Base-by-base conservation (phyloP, 1,284 basidiomycete species). In the Vanrija sp. region DNA sequence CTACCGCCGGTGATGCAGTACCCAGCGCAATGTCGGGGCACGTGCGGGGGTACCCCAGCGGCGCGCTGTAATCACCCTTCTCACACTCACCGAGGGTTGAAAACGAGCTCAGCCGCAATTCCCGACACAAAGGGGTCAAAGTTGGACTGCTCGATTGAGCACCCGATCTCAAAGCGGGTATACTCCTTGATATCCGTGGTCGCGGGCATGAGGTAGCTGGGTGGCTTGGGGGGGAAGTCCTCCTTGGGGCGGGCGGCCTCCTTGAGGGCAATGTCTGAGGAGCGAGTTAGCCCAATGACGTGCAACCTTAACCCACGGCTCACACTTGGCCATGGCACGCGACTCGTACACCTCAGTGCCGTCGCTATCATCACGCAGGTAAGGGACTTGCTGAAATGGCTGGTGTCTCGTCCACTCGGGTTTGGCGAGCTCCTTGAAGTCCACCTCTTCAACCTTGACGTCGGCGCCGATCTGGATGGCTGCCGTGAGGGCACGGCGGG, bases 381-480 rank as follows among this genome's bases (percentile, higher is more conserved):
- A 85, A 2, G 85, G 86, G 58, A 87, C 70, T 67, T 84, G 83
- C 18, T 84, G 85, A 62, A 87, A 87, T 0, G 86, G 85, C 60
- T 87, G 85, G 23, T 77, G 68, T 26, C 66, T 68, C 21, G 79
- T 16, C 75, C 72, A 81, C n/a, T 68, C 78, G 0, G 79, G 62
- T 0, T 65, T 15, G 67, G 84, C 84, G 54, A 85, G 80, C 61
- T 81, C 80, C 70, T 43, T 38, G 49, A 63, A 66, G 1, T 58
- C 60, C 51, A 53, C 26, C 43, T 38, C n/a, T 10, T 62, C 51
- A 55, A 72, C 50, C 38, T 65, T 64, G 60, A 71, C 55, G 12
- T 19, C 46, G 34, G 59, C 50, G 26, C 65, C 65, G 42, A 52
- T 43, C 28, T 57, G 43, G 46, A 46, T 40, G 23, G 64, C 60